Evolutionary conservation across 2,329 filamentous ascomycete species (phyloP), one percentile per base, ranked within the genome.

Genomic region (Didymella lethalis): DNA sequence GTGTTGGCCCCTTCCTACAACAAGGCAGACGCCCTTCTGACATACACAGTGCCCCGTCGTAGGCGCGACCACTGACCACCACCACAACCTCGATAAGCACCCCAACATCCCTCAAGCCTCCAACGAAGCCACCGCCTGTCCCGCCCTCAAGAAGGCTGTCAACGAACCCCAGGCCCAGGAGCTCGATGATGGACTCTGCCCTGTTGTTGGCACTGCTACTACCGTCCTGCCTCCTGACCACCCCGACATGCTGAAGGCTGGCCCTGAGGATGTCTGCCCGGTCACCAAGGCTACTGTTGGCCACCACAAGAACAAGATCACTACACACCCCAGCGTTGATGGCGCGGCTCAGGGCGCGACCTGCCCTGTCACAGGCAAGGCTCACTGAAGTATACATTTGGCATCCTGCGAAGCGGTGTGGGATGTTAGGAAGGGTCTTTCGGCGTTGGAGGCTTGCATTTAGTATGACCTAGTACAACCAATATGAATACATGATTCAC

Each of bases 1-100:
- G 63, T 8, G 51, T 11, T 14, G 31, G 12, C 18, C 2, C 12
- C 8, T 14, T n/a, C 12, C 12, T 28, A 10, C 18, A 10, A 3
- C 36, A 10, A 6, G 11, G 32, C n/a, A 8, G 3, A 20, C 10
- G 18, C 40, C 25, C 28, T 53, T 53, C 61, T 38, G 10, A 43
- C 36, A 1, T 10, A 3, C 31, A 43, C 70, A 77, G 64, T 81
- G 79, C 72, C 79, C 79, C 0, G 70, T 81, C 7, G 79, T 80
- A 54, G 80, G 80, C 63, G 80, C 80, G 44, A 80, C 74, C 41
- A 79, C 79, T 51, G 74, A 75, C 55, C 79, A 81, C 70, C 80
- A 81, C 71, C 76, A 78, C 67, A 76, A 75, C 68, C 73, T 78
- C 36, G 74, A 77, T 66, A 72, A 75, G 61, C 79, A 81, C 68